Percentiles rank a stretch among this genome's conserved stretches.
Evolutionary conservation across 192 early-diverging fungal genomes (phyloP).

Genomic region (Gryganskiella cystojenkinii): DNA sequence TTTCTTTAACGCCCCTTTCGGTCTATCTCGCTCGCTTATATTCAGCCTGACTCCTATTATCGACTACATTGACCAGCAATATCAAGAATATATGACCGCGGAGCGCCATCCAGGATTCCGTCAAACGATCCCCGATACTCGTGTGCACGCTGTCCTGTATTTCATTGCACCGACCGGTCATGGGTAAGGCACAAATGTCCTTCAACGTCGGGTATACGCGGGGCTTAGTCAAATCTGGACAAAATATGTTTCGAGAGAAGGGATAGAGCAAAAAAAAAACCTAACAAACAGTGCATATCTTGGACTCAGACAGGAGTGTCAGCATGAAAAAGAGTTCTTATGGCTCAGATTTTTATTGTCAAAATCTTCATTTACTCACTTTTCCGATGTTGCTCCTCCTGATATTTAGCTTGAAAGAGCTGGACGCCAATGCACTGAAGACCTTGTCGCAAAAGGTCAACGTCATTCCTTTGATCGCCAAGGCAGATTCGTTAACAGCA

Average conservation of each 20-base stretch:
- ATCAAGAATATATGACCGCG: conserved; percentile 85
- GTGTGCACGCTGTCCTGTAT: conserved; percentile 95
- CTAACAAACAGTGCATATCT: no score
- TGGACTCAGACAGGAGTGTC: no score
- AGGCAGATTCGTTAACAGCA: conserved; percentile 77
- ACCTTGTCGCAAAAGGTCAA: conserved; percentile 76
- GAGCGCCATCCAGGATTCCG: conserved; percentile 79
- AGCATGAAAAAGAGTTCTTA: no score
- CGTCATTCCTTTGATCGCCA: conserved; percentile 85
- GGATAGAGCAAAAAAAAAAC: conserved; percentile 14
- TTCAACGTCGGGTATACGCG: no score
- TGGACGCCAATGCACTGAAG: conserved; percentile 72
- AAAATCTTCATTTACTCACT: no score
- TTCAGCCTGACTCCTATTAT: conserved; percentile 89
- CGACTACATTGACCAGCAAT: conserved; percentile 96
- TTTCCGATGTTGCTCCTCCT: background rate
- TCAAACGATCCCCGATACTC: conserved; percentile 82
- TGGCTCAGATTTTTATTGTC: no score
- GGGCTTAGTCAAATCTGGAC: no score
- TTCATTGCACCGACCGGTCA: conserved; percentile 96
- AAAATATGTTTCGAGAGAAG: no score
- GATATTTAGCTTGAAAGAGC: conserved; percentile 53
- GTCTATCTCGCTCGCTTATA: background rate
- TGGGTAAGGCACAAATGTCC: conserved; percentile 65
- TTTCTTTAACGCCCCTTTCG: background rate